Evolutionary conservation across 1,139 yeast species (phyloP).

Genomic region (Suhomyces bolitotheri): DNA sequence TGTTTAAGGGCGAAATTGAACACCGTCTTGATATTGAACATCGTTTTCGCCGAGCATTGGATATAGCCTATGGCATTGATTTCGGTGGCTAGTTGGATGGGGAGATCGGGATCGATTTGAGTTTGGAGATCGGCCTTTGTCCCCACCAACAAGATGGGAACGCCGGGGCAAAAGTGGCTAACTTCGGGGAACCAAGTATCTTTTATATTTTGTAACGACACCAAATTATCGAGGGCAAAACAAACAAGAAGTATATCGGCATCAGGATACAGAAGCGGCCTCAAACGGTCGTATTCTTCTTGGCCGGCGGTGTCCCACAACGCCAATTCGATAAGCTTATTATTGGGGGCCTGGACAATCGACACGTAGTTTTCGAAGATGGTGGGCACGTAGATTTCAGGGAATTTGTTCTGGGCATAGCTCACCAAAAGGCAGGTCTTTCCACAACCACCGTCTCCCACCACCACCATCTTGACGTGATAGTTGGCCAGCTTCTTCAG

Average conservation of each 20-base stretch:
- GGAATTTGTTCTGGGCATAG: constrained; percentile 79
- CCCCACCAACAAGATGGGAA: constrained; percentile 77
- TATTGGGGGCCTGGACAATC: constrained; percentile 55
- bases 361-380: constrained; percentile 85
- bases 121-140: constrained; percentile 67
- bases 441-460: constrained; percentile 96
- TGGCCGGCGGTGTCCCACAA: constrained; percentile 96
- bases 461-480: constrained; percentile 72
- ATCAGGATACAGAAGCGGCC: constrained; percentile 84
- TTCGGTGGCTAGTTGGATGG: constrained; percentile 58
- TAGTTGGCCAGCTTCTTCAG: constrained; percentile 37
- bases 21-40: constrained; percentile 64
- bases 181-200: constrained; percentile 91
- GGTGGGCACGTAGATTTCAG: constrained; percentile 81
- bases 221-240: constrained; percentile 65
- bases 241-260: constrained; percentile 75
- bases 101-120: constrained; percentile 46
- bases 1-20: constrained; percentile 56
- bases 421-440: constrained; percentile 83
- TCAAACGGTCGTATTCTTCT: constrained; percentile 81
- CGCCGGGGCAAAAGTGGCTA: constrained; percentile 75
- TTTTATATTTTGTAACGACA: constrained; percentile 68
- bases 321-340: constrained; percentile 66
- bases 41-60: constrained; percentile 75
- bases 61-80: constrained; percentile 78